These are phyloP conservation scores for Podospora anserina DNA, from an alignment of 495 filamentous ascomycete species.

Conservation along the genomic window DNA sequence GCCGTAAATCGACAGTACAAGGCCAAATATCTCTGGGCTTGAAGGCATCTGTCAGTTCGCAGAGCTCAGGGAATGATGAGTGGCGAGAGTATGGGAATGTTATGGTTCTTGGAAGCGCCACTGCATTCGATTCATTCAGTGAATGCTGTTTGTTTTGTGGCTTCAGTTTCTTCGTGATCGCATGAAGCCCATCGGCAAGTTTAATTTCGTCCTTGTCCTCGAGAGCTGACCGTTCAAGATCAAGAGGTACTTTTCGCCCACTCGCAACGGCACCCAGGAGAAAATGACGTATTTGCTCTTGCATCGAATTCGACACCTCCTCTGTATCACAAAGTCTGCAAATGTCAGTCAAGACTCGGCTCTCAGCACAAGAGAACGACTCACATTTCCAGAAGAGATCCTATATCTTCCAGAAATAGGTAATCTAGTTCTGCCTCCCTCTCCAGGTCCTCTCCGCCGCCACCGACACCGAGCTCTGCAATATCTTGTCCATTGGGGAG, in stretches of 20 bases:
- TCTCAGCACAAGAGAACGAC: constrained; percentile 6
- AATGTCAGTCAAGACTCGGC: not conserved
- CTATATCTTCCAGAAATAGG: constrained; percentile 43
- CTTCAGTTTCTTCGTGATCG: constrained; percentile 31
- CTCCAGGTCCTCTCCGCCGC: constrained; percentile 71
- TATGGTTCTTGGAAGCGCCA: constrained; percentile 42
- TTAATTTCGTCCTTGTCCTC: constrained; percentile 27
- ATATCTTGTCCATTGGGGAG: constrained; percentile 56
- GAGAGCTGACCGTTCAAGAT: constrained; percentile 27
- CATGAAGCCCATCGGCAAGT: constrained; percentile 27
- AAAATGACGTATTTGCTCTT: constrained; percentile 26
- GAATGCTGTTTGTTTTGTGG: constrained; percentile 14
- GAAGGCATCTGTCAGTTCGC: constrained; percentile 64
- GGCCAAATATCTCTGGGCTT: constrained; percentile 76
- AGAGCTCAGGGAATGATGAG: constrained; percentile 79
- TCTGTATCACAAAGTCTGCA: constrained; percentile 24
- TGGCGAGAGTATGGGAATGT: constrained; percentile 87
- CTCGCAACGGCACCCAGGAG: constrained; percentile 26
- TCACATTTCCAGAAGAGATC: constrained; percentile 48
- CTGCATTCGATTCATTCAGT: not conserved
- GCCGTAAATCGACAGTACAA: constrained; percentile 66
- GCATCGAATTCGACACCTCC: constrained; percentile 24
- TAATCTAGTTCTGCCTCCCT: constrained; percentile 63
- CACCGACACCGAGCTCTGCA: constrained; percentile 72
- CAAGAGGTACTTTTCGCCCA: constrained; percentile 36